Conservation (phyloP, 352 stramenopile species). For the Pythium periplocum region DNA sequence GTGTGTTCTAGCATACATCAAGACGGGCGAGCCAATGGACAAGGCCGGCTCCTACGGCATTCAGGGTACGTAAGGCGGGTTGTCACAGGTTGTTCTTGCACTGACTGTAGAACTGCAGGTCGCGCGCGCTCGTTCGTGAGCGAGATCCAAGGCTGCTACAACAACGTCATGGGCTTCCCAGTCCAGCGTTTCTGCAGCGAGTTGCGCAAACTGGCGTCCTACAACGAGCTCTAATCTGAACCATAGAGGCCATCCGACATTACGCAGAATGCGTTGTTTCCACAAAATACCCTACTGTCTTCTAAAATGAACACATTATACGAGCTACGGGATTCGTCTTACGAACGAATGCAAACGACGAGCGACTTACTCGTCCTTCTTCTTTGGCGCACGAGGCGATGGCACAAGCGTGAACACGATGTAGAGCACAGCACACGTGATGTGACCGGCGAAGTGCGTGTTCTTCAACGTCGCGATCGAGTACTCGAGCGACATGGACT, state of each 20-base stretch:
- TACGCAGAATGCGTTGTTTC: too few relatives aligned
- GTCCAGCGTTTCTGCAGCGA: conserved; percentile 77
- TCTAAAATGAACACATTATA: too few relatives aligned
- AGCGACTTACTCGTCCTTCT: too few relatives aligned
- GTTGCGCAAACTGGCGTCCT: conserved; percentile 32
- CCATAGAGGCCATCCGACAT: too few relatives aligned
- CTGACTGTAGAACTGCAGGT: conserved; percentile 10
- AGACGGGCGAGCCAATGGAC: conserved; percentile 89
- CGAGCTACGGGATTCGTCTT: too few relatives aligned
- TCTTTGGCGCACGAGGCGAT: conserved; percentile 24
- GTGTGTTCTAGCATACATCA: conserved; percentile 65
- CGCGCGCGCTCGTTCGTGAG: conserved; percentile 74
- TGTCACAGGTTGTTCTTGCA: too few relatives aligned
- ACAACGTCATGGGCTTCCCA: conserved; percentile 90
- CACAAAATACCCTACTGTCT: too few relatives aligned
- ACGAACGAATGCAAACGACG: too few relatives aligned
- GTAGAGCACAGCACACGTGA: conserved; percentile 58
- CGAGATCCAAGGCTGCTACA: conserved; percentile 82
- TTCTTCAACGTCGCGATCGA: conserved; percentile 59
- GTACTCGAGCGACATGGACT: conserved; percentile 66
- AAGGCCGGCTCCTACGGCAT: conserved; percentile 90
- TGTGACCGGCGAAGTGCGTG: conserved; percentile 67
- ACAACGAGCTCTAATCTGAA: conserved; percentile 29
- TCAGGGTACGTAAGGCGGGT: conserved; percentile 36
- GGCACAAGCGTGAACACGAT: conserved; percentile 64